Evolutionary conservation across 768 basidiomycete species (phyloP).

Genomic region (Russula foetens): DNA sequence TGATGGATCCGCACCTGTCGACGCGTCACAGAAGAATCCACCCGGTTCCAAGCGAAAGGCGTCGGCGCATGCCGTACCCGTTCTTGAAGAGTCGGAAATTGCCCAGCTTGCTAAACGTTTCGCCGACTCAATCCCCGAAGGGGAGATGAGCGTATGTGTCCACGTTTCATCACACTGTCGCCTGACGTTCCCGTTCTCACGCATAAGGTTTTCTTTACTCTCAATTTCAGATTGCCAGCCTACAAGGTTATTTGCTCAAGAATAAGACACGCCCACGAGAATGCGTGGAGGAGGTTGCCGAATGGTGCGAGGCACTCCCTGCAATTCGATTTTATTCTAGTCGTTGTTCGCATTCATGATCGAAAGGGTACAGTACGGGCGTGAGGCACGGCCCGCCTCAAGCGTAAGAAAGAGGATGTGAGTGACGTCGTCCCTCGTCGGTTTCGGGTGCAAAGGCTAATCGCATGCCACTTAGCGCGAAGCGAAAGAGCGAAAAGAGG

Average conservation of each 20-base stretch:
- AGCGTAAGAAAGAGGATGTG: constrained; percentile 67
- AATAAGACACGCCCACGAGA: constrained; percentile 87
- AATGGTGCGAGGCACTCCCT: constrained; percentile 42
- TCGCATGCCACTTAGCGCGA: constrained; percentile 45
- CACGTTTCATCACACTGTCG: not conserved
- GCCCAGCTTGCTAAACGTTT: constrained; percentile 72
- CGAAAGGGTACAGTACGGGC: constrained; percentile 56
- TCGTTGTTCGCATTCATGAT: not conserved
- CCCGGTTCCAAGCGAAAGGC: constrained; percentile 67
- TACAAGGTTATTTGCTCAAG: constrained; percentile 83
- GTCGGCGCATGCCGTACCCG: constrained; percentile 45
- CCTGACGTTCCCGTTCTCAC: constrained; percentile 1
- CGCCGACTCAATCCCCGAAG: constrained; percentile 78
- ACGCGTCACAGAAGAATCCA: constrained; percentile 55
- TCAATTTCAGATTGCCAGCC: constrained; percentile 66
- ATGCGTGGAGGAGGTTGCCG: constrained; percentile 70
- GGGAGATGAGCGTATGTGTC: constrained; percentile 71
- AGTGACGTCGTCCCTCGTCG: constrained; percentile 1
- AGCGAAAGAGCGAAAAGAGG: constrained; percentile 72
- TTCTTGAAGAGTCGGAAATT: constrained; percentile 70
- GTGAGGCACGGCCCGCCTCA: constrained; percentile 79
- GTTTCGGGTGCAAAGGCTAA: not conserved
- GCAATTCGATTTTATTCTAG: too few relatives aligned
- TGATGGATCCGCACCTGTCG: constrained; percentile 23
- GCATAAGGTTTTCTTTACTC: not conserved